Evolutionary conservation across 768 basidiomycete genomes (phyloP).

Genomic region (Mycena latifolia): DNA sequence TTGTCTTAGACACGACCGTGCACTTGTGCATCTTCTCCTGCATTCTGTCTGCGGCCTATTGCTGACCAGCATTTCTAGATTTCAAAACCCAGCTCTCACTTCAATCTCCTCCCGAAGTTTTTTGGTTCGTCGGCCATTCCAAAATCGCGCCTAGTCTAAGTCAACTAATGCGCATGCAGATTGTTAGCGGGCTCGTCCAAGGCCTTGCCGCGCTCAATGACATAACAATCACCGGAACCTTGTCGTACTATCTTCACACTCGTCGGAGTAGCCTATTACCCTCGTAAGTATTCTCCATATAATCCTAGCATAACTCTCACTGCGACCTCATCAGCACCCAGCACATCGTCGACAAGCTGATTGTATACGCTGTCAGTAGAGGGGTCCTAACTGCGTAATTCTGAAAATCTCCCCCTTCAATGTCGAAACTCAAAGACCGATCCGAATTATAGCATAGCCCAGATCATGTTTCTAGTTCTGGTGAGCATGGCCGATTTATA

Average conservation of each 20-base stretch:
- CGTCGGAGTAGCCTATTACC: conserved; percentile 10
- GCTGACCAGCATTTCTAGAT: neutral
- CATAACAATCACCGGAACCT: conserved; percentile 22
- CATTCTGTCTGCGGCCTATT: neutral
- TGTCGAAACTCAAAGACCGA: neutral
- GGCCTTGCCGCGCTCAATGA: conserved; percentile 32
- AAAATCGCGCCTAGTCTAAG: no score
- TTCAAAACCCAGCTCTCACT: conserved; percentile 20
- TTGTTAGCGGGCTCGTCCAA: conserved; percentile 28
- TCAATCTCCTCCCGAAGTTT: conserved; percentile 26
- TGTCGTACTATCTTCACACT: conserved; percentile 27
- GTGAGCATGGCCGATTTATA: neutral
- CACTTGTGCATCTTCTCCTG: conserved; percentile 13
- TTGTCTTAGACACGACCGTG: conserved; percentile 27
- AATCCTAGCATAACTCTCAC: neutral
- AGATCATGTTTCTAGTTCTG: conserved; percentile 28
- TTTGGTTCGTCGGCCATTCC: conserved; percentile 10
- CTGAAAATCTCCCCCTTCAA: neutral
- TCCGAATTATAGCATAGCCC: conserved; percentile 14
- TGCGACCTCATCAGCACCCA: conserved; percentile 6
- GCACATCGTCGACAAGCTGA: conserved; percentile 29
- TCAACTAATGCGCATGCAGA: neutral
- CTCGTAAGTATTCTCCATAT: conserved; percentile 12
- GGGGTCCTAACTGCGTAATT: conserved; percentile 28
- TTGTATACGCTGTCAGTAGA: conserved; percentile 28